A percentile compares a stretch with the other conserved stretches of the same genome.
phyloP scores from a whole-genome alignment of 257 asterid species.

The Solanum sejunctum region DNA sequence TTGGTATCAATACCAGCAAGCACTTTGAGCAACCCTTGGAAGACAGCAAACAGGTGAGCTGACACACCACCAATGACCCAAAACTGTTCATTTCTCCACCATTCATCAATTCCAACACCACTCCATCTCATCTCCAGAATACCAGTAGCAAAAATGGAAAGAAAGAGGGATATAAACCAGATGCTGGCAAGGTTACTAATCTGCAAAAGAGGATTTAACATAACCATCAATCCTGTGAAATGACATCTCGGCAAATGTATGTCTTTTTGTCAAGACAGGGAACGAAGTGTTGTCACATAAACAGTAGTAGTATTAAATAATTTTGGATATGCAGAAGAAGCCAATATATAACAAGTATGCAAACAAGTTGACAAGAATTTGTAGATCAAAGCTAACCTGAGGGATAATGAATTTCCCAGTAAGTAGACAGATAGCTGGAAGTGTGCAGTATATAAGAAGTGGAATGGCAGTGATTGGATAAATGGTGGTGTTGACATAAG shows the following conservation, averaged over 20 bases:
- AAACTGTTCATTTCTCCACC: conserved; percentile 99
- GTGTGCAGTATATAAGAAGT: conserved; percentile 64
- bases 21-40: conserved; percentile 95
- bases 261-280: background rate
- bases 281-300: background rate
- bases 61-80: conserved; percentile 99
- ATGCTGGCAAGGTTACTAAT: conserved; percentile 87
- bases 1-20: conserved; percentile 95
- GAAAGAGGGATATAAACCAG: conserved; percentile 92
- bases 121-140: conserved; percentile 98
- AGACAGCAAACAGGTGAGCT: conserved; percentile 79
- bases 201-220: conserved; percentile 27
- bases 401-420: conserved; percentile 96
- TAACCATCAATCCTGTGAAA: background rate
- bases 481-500: conserved; percentile 85
- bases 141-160: conserved; percentile 93
- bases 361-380: background rate
- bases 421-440: conserved; percentile 93
- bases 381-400: conserved; percentile 38
- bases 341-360: background rate
- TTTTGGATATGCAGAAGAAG: background rate
- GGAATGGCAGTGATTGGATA: conserved; percentile 91
- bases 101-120: conserved; percentile 91
- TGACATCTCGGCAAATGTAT: background rate
- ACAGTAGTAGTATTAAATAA: background rate